Conservation (phyloP, 2,329 filamentous ascomycete species). For the Eutypa lata region DNA sequence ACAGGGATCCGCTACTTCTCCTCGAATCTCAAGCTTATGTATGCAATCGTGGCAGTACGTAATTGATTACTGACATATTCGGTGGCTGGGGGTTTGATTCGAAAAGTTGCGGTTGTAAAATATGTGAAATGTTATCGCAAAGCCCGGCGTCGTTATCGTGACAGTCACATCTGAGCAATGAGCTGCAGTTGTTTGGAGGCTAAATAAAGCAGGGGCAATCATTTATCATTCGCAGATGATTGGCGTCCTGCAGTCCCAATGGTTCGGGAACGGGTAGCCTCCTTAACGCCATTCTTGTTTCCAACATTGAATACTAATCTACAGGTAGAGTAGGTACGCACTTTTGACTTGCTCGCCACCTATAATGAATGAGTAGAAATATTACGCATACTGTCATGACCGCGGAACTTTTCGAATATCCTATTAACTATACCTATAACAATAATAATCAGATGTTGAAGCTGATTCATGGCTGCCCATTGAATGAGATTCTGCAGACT, state of each 20-base stretch:
- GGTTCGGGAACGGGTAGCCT: neutral
- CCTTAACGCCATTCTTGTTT: neutral
- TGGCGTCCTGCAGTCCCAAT: neutral
- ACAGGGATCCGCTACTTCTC: neutral
- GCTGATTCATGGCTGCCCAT: no score
- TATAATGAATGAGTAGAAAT: no score
- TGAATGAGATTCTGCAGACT: no score
- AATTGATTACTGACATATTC: neutral
- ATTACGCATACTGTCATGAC: no score
- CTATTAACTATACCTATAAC: no score
- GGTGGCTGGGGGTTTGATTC: neutral
- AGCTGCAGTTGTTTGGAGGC: neutral
- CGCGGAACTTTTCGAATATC: no score
- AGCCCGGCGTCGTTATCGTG: neutral
- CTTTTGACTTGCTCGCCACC: no score
- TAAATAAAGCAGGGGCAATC: neutral
- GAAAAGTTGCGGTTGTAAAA: neutral
- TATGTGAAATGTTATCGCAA: neutral
- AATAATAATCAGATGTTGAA: no score
- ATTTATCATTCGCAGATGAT: neutral
- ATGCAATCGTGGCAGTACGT: neutral
- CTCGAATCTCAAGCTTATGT: neutral
- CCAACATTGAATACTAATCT: no score
- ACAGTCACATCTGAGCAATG: no score
- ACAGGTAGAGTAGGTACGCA: no score